These are phyloP conservation scores for Bombardia bombarda DNA, from an alignment of 495 filamentous ascomycete species.

Conservation along the genomic window DNA sequence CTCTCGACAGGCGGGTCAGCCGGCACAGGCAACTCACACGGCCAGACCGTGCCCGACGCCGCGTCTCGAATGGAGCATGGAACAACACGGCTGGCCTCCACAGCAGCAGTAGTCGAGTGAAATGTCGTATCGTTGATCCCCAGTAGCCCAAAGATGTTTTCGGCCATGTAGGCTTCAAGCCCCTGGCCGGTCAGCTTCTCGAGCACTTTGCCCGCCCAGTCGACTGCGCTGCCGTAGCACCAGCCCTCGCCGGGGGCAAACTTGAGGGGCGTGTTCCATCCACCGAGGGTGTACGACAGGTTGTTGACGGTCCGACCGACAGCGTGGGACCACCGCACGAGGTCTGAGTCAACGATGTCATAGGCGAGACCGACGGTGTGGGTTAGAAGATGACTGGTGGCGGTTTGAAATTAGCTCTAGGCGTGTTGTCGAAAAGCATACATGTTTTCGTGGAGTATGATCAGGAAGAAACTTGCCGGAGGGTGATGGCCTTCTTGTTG, in stretches of 20 bases:
- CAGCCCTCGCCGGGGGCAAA: slow-evolving; percentile 24
- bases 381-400: slow-evolving; percentile 21
- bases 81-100: background rate
- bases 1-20: slow-evolving; percentile 15
- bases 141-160: slow-evolving; percentile 15
- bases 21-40: slow-evolving; percentile 2
- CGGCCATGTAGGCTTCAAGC: slow-evolving; percentile 17
- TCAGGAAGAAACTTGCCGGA: no score
- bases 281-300: slow-evolving; percentile 13
- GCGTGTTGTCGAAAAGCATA: no score
- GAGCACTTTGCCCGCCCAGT: slow-evolving; percentile 25
- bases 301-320: slow-evolving; percentile 12
- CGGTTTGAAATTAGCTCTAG: background rate
- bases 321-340: slow-evolving; percentile 14
- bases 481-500: slow-evolving; percentile 18
- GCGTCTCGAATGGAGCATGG: slow-evolving; percentile 1
- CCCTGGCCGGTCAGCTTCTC: slow-evolving; percentile 13
- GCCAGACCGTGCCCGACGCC: slow-evolving; percentile 1
- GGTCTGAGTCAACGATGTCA: slow-evolving; percentile 17
- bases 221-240: slow-evolving; percentile 21
- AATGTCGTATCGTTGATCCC: slow-evolving; percentile 18
- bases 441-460: no score
- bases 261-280: slow-evolving; percentile 20
- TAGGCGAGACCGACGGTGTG: slow-evolving; percentile 23
- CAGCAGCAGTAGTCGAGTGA: background rate